Conservation (phyloP, 495 filamentous ascomycete genomes). For the Bryoglossum gracile region DNA sequence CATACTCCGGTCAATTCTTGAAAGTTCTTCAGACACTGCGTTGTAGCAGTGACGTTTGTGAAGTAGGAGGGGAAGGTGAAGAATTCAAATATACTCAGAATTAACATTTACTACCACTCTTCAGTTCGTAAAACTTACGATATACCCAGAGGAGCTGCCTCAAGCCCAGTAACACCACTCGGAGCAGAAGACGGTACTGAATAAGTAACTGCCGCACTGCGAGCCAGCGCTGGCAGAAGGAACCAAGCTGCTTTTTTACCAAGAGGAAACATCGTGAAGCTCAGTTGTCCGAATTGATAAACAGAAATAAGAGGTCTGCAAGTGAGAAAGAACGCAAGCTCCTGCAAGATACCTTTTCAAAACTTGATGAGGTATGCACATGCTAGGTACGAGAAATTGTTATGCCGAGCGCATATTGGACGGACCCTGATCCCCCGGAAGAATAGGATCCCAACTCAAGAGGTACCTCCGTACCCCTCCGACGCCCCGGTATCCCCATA, state of each 20-base stretch:
- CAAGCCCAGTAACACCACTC: constrained; percentile 23
- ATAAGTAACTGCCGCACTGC: constrained; percentile 10
- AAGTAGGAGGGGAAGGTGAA: constrained; percentile 55
- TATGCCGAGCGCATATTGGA: background rate
- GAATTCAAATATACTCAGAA: constrained; percentile 41
- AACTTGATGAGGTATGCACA: background rate
- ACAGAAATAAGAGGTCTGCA: background rate
- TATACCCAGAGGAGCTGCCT: constrained; percentile 45
- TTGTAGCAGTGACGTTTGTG: constrained; percentile 45
- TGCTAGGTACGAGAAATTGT: background rate
- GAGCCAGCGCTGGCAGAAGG: constrained; percentile 2
- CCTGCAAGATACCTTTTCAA: background rate
- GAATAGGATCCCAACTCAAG: background rate
- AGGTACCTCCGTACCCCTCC: background rate
- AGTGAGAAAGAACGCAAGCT: background rate
- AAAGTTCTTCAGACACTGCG: constrained; percentile 48
- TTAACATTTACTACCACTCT: background rate
- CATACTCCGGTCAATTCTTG: constrained; percentile 44
- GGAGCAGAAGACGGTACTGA: constrained; percentile 17
- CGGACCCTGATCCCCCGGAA: background rate
- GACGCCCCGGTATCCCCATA: background rate
- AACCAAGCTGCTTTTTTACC: constrained; percentile 3
- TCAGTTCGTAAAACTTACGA: constrained; percentile 32
- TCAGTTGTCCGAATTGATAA: background rate
- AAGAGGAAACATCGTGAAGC: background rate